phyloP scores from a whole-genome alignment of 306 rosid species.

The Medicago arabica region DNA sequence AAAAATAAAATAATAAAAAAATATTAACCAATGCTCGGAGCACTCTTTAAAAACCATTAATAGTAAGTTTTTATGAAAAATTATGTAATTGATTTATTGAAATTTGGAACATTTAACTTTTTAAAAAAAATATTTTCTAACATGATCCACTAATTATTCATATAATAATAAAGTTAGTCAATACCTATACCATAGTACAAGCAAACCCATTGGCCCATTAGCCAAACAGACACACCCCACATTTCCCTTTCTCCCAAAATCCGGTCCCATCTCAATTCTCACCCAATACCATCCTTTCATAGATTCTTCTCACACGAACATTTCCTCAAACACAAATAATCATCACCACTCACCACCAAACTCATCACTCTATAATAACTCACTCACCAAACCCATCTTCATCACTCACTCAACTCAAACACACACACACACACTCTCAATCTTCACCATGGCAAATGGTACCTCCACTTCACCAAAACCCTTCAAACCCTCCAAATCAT shows the following conservation, averaged over 20 bases:
- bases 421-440: background rate
- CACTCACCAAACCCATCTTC: background rate
- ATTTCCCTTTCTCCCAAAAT: background rate
- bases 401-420: background rate
- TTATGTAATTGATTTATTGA: too few species aligned
- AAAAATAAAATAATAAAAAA: too few species aligned
- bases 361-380: too few species aligned
- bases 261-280: background rate
- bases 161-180: background rate
- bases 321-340: background rate
- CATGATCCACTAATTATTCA: too few species aligned
- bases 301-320: conserved; percentile 5
- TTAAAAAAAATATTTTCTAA: too few species aligned
- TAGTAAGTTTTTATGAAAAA: too few species aligned
- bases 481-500: conserved; percentile 52
- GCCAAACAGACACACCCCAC: background rate
- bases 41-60: too few species aligned
- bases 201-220: background rate
- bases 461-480: conserved; percentile 46
- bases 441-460: conserved; percentile 39
- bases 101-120: too few species aligned
- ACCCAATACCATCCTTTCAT: background rate
- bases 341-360: background rate
- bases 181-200: background rate
- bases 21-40: too few species aligned